Evolutionary conservation across 164 flowering plant genomes (phyloP).

Genomic region (Vitis cinerea): DNA sequence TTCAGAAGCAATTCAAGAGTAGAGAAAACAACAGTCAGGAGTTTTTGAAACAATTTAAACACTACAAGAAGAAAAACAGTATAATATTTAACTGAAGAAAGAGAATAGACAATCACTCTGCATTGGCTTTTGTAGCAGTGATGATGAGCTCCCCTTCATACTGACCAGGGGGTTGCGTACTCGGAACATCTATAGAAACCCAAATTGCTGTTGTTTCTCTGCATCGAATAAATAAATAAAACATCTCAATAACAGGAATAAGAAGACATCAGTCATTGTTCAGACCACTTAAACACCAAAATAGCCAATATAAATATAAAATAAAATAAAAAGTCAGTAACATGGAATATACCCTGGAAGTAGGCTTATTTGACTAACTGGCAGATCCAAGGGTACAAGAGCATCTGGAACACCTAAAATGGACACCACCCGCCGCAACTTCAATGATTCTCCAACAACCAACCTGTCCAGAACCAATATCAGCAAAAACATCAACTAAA

Average conservation of each 20-base stretch:
- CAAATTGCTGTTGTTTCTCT: constrained; percentile 88
- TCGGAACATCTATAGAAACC: constrained; percentile 87
- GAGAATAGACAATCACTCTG: constrained; percentile 56
- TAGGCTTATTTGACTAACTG: constrained; percentile 61
- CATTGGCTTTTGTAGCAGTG: constrained; percentile 66
- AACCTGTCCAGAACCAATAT: constrained; percentile 50
- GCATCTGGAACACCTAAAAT: constrained; percentile 97
- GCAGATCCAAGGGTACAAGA: constrained; percentile 88
- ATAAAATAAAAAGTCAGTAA: constrained; percentile 13
- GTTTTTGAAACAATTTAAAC: not conserved
- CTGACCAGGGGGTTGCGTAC: constrained; percentile 78
- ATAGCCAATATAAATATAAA: not conserved
- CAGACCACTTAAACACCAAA: not conserved
- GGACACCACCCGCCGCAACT: constrained; percentile 76
- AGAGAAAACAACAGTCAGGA: no score
- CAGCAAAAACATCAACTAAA: constrained; percentile 8
- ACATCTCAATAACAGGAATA: not conserved
- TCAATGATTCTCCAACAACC: constrained; percentile 67
- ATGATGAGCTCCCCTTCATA: constrained; percentile 83
- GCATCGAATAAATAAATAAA: constrained; percentile 25
- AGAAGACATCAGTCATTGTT: not conserved
- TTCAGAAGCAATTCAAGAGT: no score
- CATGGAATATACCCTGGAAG: constrained; percentile 68
- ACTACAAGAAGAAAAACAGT: not conserved
- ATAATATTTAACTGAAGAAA: constrained; percentile 25